Conservation (phyloP, 768 basidiomycete genomes). For the Leccinum uliginosum region DNA sequence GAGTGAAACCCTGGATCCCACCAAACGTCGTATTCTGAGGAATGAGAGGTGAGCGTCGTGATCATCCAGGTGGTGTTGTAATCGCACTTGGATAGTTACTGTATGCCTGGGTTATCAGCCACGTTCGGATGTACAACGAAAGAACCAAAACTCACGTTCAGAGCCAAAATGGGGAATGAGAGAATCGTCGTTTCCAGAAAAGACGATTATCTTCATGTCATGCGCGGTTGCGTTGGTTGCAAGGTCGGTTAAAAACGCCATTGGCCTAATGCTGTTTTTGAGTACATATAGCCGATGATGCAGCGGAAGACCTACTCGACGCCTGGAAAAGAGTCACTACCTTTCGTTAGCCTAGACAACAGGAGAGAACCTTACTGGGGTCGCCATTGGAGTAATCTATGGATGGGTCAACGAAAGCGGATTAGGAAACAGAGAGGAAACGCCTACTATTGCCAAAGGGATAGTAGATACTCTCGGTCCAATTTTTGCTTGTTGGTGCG, state of each 20-base stretch:
- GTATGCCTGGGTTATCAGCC: slow-evolving; percentile 7
- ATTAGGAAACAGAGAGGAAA: neutral
- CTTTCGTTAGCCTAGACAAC: neutral
- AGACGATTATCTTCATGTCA: slow-evolving; percentile 51
- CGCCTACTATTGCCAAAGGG: slow-evolving; percentile 32
- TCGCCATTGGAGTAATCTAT: slow-evolving; percentile 23
- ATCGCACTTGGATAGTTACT: slow-evolving; percentile 54
- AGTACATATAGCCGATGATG: neutral
- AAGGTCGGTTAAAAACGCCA: slow-evolving; percentile 60
- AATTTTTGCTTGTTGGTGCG: slow-evolving; percentile 57
- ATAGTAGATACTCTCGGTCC: slow-evolving; percentile 33
- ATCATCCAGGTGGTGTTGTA: neutral
- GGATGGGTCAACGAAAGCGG: neutral
- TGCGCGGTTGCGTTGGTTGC: slow-evolving; percentile 58
- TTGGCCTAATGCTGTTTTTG: slow-evolving; percentile 42
- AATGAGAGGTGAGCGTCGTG: neutral
- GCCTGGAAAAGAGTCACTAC: slow-evolving; percentile 20
- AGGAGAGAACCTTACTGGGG: slow-evolving; percentile 28
- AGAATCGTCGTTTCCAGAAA: slow-evolving; percentile 66
- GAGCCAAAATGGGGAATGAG: slow-evolving; percentile 60
- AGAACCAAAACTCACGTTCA: slow-evolving; percentile 45
- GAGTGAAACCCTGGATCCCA: slow-evolving; percentile 69
- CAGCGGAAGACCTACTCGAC: slow-evolving; percentile 26
- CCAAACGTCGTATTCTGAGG: slow-evolving; percentile 73
- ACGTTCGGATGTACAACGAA: neutral